Evolutionary conservation across 352 stramenopile species (phyloP).

Genomic region (Phytophthora nicotianae): DNA sequence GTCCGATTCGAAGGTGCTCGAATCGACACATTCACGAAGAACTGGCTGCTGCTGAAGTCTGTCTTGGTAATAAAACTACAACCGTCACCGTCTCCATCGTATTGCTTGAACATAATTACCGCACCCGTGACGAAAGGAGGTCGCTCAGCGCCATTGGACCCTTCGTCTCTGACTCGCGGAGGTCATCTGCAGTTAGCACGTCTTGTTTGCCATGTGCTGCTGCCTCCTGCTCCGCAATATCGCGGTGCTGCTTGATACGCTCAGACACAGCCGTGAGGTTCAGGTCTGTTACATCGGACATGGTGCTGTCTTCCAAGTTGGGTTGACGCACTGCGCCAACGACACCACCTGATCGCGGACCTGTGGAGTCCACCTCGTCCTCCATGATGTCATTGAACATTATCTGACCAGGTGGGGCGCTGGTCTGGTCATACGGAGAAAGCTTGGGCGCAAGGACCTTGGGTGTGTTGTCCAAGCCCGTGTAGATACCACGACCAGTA

Average conservation of each 20-base stretch:
- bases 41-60: constrained; percentile 2
- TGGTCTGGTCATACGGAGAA: constrained; percentile 24
- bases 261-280: constrained; percentile 61
- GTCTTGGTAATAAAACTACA: constrained; percentile 32
- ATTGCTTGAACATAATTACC: constrained; percentile 13
- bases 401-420: constrained; percentile 36
- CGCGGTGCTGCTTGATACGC: constrained; percentile 57
- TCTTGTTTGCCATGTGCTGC: constrained; percentile 38
- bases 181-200: constrained; percentile 58
- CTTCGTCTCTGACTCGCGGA: constrained; percentile 46
- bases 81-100: constrained; percentile 13
- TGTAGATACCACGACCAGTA: constrained; percentile 33
- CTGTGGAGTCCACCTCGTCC: constrained; percentile 44
- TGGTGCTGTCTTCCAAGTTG: constrained; percentile 34
- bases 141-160: constrained; percentile 55
- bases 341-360: constrained; percentile 7
- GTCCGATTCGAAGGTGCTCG: background rate
- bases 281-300: constrained; percentile 42
- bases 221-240: constrained; percentile 36
- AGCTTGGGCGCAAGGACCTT: constrained; percentile 25
- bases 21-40: background rate
- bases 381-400: constrained; percentile 73
- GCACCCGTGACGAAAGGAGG: constrained; percentile 39
- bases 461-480: constrained; percentile 37
- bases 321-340: constrained; percentile 7